Evolutionary conservation across 2,329 filamentous ascomycete genomes (phyloP), one percentile per base, ranked within the genome.

Genomic region (Pseudogymnoascus sp.): DNA sequence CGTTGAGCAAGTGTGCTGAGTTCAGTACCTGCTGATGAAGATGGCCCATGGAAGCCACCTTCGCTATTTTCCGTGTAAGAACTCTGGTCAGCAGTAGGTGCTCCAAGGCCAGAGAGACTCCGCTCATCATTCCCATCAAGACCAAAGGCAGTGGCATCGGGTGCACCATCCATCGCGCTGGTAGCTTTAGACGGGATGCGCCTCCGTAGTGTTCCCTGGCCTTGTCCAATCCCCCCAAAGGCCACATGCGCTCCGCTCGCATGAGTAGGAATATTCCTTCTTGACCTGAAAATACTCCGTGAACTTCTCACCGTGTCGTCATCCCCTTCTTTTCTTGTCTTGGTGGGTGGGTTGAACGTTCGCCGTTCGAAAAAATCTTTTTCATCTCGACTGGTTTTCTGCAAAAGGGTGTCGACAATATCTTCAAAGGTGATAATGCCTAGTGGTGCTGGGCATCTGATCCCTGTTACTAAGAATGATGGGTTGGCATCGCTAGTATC

Each of bases 391-490:
- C 66, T 65, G 10, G 64, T 65, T 35, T 66, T 70, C 54, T 68
- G 67, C 26, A 71, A 61, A 40, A 71, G 63, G 1, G 63, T 61
- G 61, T 68, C 64, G 5, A 71, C 60, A 39, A 71, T 60, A 54
- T 70, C 68, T 35, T 71, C 68, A 44, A 68, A 69, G 2, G 69
- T 70, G 21, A 71, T 40, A 10, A 71, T 69, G 1, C 69, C 69
- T n/a, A 70, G 37, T 33, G 69, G 68, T 24, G 65, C 60, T 21
- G 64, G 64, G n/a, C 47, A 66, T 35, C 54, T 62, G 29, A 67
- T 66, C 13, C 66, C 66, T 10, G 62, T 47, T 24, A 35, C 35
- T 26, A 54, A 15, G 15, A 5, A 6, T n/a, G 36, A 59, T 40
- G 33, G 62, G 9, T 61, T 47, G 17, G 21, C 36, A 29, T 61